Evolutionary conservation across 768 basidiomycete species (phyloP).

Genomic region (Tremella mesenterica): DNA sequence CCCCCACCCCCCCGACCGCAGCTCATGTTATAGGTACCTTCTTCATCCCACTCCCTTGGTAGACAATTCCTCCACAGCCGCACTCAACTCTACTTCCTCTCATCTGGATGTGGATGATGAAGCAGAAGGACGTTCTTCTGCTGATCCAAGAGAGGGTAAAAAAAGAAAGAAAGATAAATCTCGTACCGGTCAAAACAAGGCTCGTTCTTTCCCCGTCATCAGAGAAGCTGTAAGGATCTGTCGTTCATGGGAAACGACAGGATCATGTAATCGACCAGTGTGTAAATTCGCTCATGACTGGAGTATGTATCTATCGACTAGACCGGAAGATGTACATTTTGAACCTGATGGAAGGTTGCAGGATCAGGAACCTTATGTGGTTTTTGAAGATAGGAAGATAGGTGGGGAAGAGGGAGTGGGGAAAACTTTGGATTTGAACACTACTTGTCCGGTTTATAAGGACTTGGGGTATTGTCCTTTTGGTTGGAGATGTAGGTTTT

Average conservation of each 20-base stretch:
- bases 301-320: conserved; percentile 62
- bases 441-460: conserved; percentile 60
- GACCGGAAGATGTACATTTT: conserved; percentile 63
- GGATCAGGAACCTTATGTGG: conserved; percentile 52
- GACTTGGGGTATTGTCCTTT: conserved; percentile 67
- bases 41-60: conserved; percentile 10
- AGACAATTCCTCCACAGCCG: conserved; percentile 8
- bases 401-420: conserved; percentile 24
- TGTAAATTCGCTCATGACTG: conserved; percentile 78
- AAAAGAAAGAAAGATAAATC: conserved; percentile 33
- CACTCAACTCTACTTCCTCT: conserved; percentile 9
- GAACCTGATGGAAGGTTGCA: conserved; percentile 50
- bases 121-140: conserved; percentile 25
- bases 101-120: conserved; percentile 28
- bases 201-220: conserved; percentile 64
- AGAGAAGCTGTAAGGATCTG: conserved; percentile 76
- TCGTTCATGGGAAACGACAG: conserved; percentile 64
- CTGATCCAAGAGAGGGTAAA: conserved; percentile 26
- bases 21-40: conserved; percentile 11
- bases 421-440: conserved; percentile 19
- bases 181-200: conserved; percentile 66
- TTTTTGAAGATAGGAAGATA: conserved; percentile 9
- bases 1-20: not conserved
- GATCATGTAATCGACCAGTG: conserved; percentile 48
- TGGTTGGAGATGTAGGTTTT: conserved; percentile 85